A percentile compares a stretch with the other conserved stretches of the same genome.
Evolutionary conservation across 1,284 basidiomycete genomes (phyloP).

Genomic region (Calocybe gambosa): DNA sequence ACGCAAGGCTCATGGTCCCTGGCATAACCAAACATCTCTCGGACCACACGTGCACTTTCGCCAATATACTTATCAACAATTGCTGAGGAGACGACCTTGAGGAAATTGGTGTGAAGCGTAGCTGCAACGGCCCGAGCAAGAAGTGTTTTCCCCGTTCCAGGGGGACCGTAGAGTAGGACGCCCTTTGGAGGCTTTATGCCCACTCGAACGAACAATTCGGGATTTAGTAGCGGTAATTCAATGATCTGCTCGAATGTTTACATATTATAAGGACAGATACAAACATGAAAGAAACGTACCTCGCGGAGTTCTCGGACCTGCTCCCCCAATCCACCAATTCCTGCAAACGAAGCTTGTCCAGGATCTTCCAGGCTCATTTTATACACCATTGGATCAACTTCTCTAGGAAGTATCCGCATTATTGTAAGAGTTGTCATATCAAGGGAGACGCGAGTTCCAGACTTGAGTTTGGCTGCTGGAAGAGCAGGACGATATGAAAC

Average conservation of each 20-base stretch:
- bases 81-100: constrained; percentile 98
- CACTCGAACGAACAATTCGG: constrained; percentile 92
- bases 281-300: constrained; percentile 36
- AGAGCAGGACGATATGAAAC: constrained; percentile 96
- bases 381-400: constrained; percentile 98
- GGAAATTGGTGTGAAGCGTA: constrained; percentile 93
- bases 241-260: constrained; percentile 64
- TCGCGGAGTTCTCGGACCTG: constrained; percentile 97
- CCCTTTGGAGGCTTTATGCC: constrained; percentile 97
- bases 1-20: constrained; percentile 97
- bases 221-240: constrained; percentile 92
- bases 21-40: constrained; percentile 99
- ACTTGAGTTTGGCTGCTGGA: constrained; percentile 90
- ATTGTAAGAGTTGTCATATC: constrained; percentile 99
- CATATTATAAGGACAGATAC: neutral
- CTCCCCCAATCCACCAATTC: constrained; percentile 93
- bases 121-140: constrained; percentile 95
- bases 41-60: constrained; percentile 90
- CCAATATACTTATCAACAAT: constrained; percentile 99
- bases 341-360: constrained; percentile 91
- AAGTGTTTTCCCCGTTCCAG: constrained; percentile 94
- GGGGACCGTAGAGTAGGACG: constrained; percentile 89
- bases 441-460: constrained; percentile 92
- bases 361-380: constrained; percentile 99
- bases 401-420: constrained; percentile 96